These are phyloP conservation scores for Tinospora cordifolia DNA, from an alignment of 164 flowering plant genomes.

Conservation along the genomic window DNA sequence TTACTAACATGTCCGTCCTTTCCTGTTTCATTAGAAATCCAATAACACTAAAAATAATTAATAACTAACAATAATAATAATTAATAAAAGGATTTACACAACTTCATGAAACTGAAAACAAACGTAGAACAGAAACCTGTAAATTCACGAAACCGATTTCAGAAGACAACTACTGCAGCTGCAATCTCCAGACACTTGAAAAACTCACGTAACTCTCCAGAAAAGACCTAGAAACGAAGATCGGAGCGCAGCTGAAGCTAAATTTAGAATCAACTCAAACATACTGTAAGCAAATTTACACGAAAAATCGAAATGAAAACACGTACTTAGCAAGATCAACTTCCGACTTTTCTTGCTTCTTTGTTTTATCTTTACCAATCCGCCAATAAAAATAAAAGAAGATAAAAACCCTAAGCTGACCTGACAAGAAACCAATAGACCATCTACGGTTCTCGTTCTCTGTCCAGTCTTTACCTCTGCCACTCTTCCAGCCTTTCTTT, in stretches of 20 bases:
- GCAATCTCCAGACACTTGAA: constrained; percentile 2
- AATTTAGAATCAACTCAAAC: background rate
- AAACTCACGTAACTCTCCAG: background rate
- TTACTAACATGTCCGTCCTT: background rate
- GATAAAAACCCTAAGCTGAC: background rate
- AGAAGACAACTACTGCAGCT: background rate
- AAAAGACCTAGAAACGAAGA: constrained; percentile 6
- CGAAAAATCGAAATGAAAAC: background rate
- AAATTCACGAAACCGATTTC: background rate
- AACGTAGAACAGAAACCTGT: background rate
- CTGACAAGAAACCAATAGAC: background rate
- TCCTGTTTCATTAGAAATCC: constrained; percentile 3
- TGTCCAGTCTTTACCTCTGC: constrained; percentile 1
- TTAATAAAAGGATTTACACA: no score
- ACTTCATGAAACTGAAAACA: background rate
- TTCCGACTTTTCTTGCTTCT: background rate
- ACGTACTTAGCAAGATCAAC: background rate
- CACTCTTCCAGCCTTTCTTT: background rate
- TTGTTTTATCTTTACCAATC: background rate
- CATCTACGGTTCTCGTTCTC: background rate
- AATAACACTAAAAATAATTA: background rate
- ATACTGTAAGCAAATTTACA: background rate
- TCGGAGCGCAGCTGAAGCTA: background rate
- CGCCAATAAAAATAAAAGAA: background rate
- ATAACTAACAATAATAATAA: no score